Percentiles rank a stretch among this genome's conserved stretches.
phyloP scores from a whole-genome alignment of 345 rosid genomes.

The Pseudoturritis turrita region DNA sequence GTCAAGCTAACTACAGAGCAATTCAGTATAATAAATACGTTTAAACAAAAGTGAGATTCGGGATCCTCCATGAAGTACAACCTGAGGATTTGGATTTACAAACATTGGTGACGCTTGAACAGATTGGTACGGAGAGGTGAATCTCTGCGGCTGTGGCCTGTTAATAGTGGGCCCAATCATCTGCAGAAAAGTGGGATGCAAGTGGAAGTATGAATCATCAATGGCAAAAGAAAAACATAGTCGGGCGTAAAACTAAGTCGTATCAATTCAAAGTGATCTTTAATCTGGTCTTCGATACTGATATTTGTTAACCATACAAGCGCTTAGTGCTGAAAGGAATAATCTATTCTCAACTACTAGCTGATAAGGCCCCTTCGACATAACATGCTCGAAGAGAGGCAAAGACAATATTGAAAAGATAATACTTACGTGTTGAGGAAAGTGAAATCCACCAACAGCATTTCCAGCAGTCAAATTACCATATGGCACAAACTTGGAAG shows the following conservation, averaged over 20 bases:
- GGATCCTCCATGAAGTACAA: constrained; percentile 35
- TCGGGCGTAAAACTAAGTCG: background rate
- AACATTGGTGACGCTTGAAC: constrained; percentile 54
- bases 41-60: background rate
- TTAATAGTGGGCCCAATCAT: constrained; percentile 51
- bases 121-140: constrained; percentile 59
- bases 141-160: constrained; percentile 58
- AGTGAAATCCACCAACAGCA: constrained; percentile 40
- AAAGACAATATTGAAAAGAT: background rate
- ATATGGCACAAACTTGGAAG: constrained; percentile 57
- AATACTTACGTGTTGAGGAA: constrained; percentile 59
- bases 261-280: background rate
- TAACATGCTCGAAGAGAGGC: background rate
- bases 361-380: background rate
- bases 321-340: background rate
- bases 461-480: constrained; percentile 44
- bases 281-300: background rate
- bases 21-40: background rate
- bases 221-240: background rate
- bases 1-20: background rate
- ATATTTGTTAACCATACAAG: background rate
- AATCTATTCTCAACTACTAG: background rate
- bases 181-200: constrained; percentile 32
- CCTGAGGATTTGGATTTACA: constrained; percentile 56
- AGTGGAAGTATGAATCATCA: background rate